These are phyloP conservation scores for Triadica sebifera DNA, from an alignment of 345 rosid species.

Conservation along the genomic window DNA sequence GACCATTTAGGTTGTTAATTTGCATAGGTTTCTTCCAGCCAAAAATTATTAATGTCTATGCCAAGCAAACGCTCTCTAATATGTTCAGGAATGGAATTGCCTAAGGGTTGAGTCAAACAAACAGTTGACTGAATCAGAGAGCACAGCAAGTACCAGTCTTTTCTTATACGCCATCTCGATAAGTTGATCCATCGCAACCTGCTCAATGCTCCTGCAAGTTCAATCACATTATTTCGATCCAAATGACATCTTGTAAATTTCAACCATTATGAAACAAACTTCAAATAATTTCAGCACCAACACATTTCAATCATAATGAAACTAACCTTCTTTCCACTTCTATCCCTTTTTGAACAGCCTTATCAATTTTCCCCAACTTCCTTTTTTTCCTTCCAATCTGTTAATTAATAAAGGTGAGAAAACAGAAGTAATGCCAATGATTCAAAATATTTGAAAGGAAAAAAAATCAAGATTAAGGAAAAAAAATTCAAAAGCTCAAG, in stretches of 20 bases:
- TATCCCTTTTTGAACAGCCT: constrained; percentile 47
- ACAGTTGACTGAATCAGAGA: background rate
- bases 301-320: constrained; percentile 13
- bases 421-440: background rate
- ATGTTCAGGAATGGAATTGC: constrained; percentile 6
- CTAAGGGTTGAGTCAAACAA: background rate
- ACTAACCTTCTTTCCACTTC: constrained; percentile 63
- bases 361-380: constrained; percentile 58
- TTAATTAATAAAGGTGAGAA: constrained; percentile 26
- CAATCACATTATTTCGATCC: constrained; percentile 10
- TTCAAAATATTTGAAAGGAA: background rate
- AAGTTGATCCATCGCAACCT: constrained; percentile 80
- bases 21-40: background rate
- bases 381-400: constrained; percentile 64
- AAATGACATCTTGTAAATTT: too few relatives aligned
- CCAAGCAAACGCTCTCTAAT: background rate
- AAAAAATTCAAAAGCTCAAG: background rate
- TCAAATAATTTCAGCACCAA: constrained; percentile 13
- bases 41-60: background rate
- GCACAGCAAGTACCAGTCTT: constrained; percentile 58
- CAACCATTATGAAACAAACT: too few relatives aligned
- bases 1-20: background rate
- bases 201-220: constrained; percentile 66
- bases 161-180: constrained; percentile 78
- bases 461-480: too few relatives aligned